Percentiles rank a stretch among this genome's conserved stretches.
These are phyloP conservation scores for Saturnispora zaruensis DNA, from an alignment of 805 yeast species.

Conservation along the genomic window DNA sequence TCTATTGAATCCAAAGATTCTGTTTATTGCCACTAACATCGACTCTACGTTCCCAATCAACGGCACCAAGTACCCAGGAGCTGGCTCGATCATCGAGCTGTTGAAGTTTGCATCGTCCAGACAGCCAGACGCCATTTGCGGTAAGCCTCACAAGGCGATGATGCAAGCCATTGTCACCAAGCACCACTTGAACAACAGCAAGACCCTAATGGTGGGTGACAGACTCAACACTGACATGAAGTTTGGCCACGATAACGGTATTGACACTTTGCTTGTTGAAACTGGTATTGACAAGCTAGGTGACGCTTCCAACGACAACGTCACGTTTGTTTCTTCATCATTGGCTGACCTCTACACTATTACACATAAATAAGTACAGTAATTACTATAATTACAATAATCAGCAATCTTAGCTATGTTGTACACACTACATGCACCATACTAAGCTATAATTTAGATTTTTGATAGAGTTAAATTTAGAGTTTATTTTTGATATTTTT, in stretches of 20 bases:
- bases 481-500: background rate
- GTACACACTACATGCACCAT: too few relatives aligned
- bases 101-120: constrained; percentile 72
- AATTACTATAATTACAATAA: too few relatives aligned
- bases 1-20: constrained; percentile 51
- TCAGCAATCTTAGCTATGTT: too few relatives aligned
- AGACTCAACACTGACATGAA: constrained; percentile 90
- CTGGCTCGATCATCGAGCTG: constrained; percentile 82
- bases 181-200: constrained; percentile 43
- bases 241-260: constrained; percentile 81
- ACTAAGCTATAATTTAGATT: background rate
- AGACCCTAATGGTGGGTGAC: constrained; percentile 91
- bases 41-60: constrained; percentile 92
- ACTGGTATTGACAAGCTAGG: constrained; percentile 81
- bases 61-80: constrained; percentile 85
- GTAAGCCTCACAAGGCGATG: constrained; percentile 88
- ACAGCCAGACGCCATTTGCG: constrained; percentile 67
- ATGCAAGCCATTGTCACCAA: constrained; percentile 78
- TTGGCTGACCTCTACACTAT: constrained; percentile 72
- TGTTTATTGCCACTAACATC: constrained; percentile 86
- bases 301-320: constrained; percentile 28
- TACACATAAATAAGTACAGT: background rate
- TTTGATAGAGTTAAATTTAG: background rate
- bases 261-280: constrained; percentile 79
- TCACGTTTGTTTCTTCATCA: constrained; percentile 49